phyloP scores from a whole-genome alignment of 305 asterid genomes.

The Rubia peregrina region DNA sequence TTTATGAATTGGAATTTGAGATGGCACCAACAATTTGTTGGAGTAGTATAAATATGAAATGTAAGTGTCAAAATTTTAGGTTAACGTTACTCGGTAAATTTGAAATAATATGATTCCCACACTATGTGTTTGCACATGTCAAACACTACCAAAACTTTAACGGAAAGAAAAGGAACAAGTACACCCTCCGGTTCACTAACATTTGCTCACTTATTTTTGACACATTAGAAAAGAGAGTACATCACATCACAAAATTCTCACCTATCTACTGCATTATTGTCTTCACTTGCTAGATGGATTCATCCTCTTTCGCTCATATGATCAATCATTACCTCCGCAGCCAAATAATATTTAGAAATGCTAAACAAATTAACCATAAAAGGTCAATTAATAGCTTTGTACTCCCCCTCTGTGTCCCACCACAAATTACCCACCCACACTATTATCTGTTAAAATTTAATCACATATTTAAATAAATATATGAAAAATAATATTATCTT shows the following conservation, averaged over 20 bases:
- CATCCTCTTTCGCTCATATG: not conserved
- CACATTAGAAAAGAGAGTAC: too few relatives aligned
- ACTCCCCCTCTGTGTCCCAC: not conserved
- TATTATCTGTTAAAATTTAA: too few relatives aligned
- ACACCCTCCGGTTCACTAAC: too few relatives aligned
- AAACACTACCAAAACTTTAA: not conserved
- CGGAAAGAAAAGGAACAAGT: not conserved
- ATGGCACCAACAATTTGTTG: too few relatives aligned
- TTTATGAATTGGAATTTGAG: too few relatives aligned
- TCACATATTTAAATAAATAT: too few relatives aligned
- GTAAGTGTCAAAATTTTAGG: not conserved
- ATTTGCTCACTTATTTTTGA: too few relatives aligned
- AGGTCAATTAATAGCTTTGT: not conserved
- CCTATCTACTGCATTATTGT: not conserved
- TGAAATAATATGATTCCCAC: not conserved
- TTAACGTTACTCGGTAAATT: not conserved
- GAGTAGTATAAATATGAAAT: too few relatives aligned
- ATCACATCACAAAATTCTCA: not conserved
- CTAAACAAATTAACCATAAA: not conserved
- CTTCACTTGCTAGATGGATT: conserved; percentile 2
- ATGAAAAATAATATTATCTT: too few relatives aligned
- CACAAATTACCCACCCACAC: too few relatives aligned
- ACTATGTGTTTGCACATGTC: not conserved
- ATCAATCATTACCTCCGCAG: not conserved
- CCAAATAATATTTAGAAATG: not conserved